These are phyloP conservation scores for Penicillium sp. DNA, from an alignment of 2,329 filamentous ascomycete genomes.

Conservation along the genomic window DNA sequence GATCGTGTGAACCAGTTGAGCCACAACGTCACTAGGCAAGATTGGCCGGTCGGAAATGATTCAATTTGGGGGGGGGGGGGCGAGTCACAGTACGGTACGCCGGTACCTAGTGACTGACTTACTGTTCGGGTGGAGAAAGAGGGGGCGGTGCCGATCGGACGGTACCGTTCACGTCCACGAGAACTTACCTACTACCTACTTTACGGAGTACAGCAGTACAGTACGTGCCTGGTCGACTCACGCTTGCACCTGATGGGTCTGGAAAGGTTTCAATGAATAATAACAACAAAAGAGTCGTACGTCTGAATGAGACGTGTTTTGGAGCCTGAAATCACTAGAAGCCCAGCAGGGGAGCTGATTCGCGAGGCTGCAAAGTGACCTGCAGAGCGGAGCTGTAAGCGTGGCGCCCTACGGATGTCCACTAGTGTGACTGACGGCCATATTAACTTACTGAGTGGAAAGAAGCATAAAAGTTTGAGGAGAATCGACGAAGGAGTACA, in stretches of 20 bases:
- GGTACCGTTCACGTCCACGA: neutral
- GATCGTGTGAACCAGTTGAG: slow-evolving; percentile 5
- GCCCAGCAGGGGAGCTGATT: neutral
- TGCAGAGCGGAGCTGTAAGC: neutral
- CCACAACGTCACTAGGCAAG: slow-evolving; percentile 22
- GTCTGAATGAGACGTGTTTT: neutral
- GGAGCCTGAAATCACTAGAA: neutral
- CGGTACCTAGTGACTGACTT: no score
- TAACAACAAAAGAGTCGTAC: neutral
- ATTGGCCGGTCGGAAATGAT: slow-evolving; percentile 4
- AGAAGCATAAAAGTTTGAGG: neutral
- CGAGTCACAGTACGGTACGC: no score
- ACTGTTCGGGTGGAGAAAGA: slow-evolving; percentile 17
- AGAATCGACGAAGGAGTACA: neutral
- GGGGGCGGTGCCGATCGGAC: slow-evolving; percentile 1
- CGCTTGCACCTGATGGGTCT: neutral
- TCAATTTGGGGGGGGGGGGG: no score
- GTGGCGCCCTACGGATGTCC: neutral
- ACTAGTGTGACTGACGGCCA: neutral
- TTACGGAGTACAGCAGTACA: no score
- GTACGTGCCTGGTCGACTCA: no score
- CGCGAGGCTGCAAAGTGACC: neutral
- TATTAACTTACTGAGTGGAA: no score
- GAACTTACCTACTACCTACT: neutral
- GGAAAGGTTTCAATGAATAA: neutral